Conservation (phyloP, 352 stramenopile species). For the Elongisporangium undulatum region DNA sequence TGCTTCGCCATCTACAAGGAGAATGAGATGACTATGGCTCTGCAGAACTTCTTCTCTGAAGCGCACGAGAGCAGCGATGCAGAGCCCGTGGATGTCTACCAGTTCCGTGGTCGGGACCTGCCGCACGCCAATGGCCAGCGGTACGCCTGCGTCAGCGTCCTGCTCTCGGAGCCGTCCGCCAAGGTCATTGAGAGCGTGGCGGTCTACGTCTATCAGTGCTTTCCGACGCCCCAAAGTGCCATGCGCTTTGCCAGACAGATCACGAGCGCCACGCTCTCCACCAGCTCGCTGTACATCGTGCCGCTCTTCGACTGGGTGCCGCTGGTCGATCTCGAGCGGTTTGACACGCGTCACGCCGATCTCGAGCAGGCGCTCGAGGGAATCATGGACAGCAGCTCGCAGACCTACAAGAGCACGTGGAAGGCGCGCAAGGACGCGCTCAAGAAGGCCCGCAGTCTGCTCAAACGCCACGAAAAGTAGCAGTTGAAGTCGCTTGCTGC, state of each 20-base stretch:
- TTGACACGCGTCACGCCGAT: conserved; percentile 53
- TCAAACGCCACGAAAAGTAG: not conserved
- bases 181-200: conserved; percentile 43
- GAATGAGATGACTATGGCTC: conserved; percentile 72
- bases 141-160: conserved; percentile 64
- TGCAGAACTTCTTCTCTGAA: conserved; percentile 57
- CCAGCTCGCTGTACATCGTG: conserved; percentile 50
- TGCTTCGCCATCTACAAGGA: conserved; percentile 80
- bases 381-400: conserved; percentile 18
- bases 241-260: conserved; percentile 69
- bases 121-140: conserved; percentile 57
- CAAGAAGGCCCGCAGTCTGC: conserved; percentile 33
- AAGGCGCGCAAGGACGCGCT: conserved; percentile 65
- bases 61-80: not conserved
- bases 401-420: conserved; percentile 43
- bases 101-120: conserved; percentile 49
- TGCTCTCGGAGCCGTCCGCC: conserved; percentile 16
- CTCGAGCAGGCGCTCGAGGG: conserved; percentile 65
- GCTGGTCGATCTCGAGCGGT: conserved; percentile 62
- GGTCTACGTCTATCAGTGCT: conserved; percentile 79
- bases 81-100: conserved; percentile 8
- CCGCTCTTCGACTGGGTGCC: conserved; percentile 78
- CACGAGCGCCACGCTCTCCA: conserved; percentile 32
- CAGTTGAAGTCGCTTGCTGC: conserved; percentile 5
- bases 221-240: conserved; percentile 72